phyloP scores from a whole-genome alignment of 305 asterid species.

The Striga hermonthica region DNA sequence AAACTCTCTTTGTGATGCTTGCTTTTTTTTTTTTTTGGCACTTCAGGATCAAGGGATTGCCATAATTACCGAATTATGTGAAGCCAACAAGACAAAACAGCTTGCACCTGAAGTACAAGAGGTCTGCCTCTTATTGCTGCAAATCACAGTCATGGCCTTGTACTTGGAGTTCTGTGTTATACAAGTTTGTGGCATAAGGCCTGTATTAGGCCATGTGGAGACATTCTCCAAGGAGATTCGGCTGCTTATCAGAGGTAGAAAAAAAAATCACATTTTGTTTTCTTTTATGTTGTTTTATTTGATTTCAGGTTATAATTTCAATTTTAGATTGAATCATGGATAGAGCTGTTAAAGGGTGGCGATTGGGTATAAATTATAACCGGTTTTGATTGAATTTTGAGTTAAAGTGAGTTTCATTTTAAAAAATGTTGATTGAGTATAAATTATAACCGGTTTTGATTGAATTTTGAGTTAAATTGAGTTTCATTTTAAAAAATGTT shows the following conservation, averaged over 20 bases:
- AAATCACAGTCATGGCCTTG: constrained; percentile 73
- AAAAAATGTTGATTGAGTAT: no score
- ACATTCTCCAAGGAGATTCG: constrained; percentile 68
- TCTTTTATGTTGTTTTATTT: no score
- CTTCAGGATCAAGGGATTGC: constrained; percentile 82
- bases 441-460: no score
- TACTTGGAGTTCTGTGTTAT: constrained; percentile 80
- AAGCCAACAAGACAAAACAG: constrained; percentile 58
- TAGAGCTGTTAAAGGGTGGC: no score
- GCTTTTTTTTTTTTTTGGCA: constrained; percentile 16
- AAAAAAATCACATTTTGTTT: neutral
- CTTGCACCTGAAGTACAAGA: constrained; percentile 52
- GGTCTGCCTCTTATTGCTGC: constrained; percentile 61
- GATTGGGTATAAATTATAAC: no score
- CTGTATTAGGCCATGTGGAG: constrained; percentile 77
- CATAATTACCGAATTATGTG: constrained; percentile 72
- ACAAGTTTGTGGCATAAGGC: constrained; percentile 90
- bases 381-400: no score
- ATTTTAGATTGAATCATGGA: no score
- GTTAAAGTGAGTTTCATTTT: no score
- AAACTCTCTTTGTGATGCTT: constrained; percentile 5
- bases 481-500: no score
- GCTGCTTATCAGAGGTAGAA: constrained; percentile 57
- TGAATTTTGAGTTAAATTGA: no score
- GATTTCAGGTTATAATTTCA: no score